Conservation (phyloP, 2,329 filamentous ascomycete genomes). For the Claviceps quebecensis region DNA sequence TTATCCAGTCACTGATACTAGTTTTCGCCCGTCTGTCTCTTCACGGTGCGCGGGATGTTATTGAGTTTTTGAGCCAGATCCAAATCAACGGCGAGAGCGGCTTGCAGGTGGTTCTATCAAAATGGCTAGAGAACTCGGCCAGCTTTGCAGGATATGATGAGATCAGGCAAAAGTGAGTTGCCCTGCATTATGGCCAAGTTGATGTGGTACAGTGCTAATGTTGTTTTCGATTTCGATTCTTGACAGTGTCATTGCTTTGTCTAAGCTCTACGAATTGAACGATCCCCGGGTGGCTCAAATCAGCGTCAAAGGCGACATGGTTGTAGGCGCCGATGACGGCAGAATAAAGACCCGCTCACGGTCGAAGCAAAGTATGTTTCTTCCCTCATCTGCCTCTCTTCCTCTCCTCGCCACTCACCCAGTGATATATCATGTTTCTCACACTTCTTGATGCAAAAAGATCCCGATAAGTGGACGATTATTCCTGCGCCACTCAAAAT, state of each 20-base stretch:
- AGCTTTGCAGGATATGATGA: constrained; percentile 98
- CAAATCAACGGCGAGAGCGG: constrained; percentile 68
- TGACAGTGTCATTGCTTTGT: constrained; percentile 71
- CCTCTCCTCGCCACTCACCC: neutral
- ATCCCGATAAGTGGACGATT: constrained; percentile 80
- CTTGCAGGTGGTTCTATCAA: constrained; percentile 76
- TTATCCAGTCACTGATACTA: constrained; percentile 90
- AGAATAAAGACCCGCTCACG: constrained; percentile 90
- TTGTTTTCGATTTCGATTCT: neutral
- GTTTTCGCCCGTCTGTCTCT: constrained; percentile 88
- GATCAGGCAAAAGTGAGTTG: constrained; percentile 78
- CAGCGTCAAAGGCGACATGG: constrained; percentile 80
- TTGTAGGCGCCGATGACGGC: constrained; percentile 59
- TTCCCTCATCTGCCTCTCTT: neutral
- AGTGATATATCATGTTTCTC: neutral
- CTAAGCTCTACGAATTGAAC: constrained; percentile 78
- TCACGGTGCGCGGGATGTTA: constrained; percentile 72
- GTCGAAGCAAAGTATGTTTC: constrained; percentile 59
- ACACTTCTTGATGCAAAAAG: constrained; percentile 22
- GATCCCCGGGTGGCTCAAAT: constrained; percentile 67
- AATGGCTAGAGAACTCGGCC: constrained; percentile 95
- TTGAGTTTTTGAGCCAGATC: constrained; percentile 79
- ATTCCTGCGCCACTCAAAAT: constrained; percentile 88
- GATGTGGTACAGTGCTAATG: neutral
- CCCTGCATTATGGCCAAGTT: neutral